Evolutionary conservation across 108 stramenopile genomes (phyloP).

Genomic region (Ochromonas danica): DNA sequence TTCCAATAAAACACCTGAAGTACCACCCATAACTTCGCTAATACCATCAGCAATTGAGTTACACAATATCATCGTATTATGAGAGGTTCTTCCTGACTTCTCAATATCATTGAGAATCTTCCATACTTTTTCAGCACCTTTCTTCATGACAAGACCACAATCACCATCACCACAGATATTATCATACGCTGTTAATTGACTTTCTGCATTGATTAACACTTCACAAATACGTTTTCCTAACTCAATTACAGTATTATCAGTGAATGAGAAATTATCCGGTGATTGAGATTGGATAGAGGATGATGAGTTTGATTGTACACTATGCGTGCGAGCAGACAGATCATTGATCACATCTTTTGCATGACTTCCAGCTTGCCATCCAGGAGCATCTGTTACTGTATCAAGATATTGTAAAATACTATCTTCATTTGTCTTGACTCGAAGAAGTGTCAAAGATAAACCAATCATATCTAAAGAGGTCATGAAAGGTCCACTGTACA

Average conservation of each 20-base stretch:
- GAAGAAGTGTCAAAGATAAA: slow-evolving; percentile 65
- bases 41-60: slow-evolving; percentile 74
- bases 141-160: slow-evolving; percentile 89
- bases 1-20: slow-evolving; percentile 85
- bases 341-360: not conserved
- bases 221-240: not conserved
- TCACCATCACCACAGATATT: slow-evolving; percentile 93
- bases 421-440: slow-evolving; percentile 50
- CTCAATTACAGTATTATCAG: not conserved
- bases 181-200: slow-evolving; percentile 50
- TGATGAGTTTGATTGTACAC: too few species aligned
- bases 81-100: too few species aligned
- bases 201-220: not conserved
- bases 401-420: slow-evolving; percentile 64
- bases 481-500: slow-evolving; percentile 84
- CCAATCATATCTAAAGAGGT: slow-evolving; percentile 95
- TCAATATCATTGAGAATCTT: slow-evolving; percentile 23
- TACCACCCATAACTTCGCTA: slow-evolving; percentile 86
- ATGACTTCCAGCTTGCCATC: slow-evolving; percentile 59
- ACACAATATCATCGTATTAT: too few species aligned
- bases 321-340: not conserved
- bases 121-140: slow-evolving; percentile 77
- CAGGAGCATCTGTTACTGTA: slow-evolving; percentile 72
- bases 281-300: slow-evolving; percentile 62
- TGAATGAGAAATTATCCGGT: slow-evolving; percentile 27